Evolutionary conservation across 2,329 filamentous ascomycete species (phyloP), one percentile per base, ranked within the genome.

Genomic region (Monosporascus sp.): DNA sequence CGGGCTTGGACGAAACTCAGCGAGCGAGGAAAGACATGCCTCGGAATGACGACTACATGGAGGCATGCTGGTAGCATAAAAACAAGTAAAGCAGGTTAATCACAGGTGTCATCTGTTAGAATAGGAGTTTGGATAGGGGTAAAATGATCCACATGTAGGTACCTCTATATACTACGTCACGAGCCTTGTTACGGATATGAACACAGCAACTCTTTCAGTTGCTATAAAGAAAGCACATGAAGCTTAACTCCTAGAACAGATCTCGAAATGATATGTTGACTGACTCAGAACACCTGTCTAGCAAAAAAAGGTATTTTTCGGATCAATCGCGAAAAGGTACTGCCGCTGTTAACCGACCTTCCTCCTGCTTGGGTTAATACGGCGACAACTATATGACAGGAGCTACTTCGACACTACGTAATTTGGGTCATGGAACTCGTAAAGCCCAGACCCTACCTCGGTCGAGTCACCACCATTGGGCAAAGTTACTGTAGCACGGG

Each of bases 401-500:
- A 39, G 38, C 17, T n/a, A 39, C 18, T 17, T 39, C 17, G 38
- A 39, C 43, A n/a, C 7, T 17, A 7, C 22, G 6, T 25, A 46
- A 24, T 27, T 6, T 8, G 43, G 43, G 43, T 46, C 24, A 17
- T 46, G 43, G n/a, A 46, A 46, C 43, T 31, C 43, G 14, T 46
- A 7, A 27, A 15, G 6, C 9, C 43, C 43, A 14, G 43, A 46
- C 15, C 43, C 43, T 3, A 46, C 24, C 43, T 46, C 43, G 17
- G 43, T 46, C 22, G 43, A 46, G 20, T n/a, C 9, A 27, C 11
- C 11, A n/a, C 11, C 5, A 27, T 31, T 31, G 0, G 64, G 64
- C 15, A 66, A 20, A 0, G 50, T 49, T 7, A 66, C 61, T 15
- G 60, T 57, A 0, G 64, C 64, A 14, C 31, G 57, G 17, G 59